Evolutionary conservation across 805 yeast genomes (phyloP), one percentile per base, ranked within the genome.

Genomic region (Helenozyma rhizophorensis): DNA sequence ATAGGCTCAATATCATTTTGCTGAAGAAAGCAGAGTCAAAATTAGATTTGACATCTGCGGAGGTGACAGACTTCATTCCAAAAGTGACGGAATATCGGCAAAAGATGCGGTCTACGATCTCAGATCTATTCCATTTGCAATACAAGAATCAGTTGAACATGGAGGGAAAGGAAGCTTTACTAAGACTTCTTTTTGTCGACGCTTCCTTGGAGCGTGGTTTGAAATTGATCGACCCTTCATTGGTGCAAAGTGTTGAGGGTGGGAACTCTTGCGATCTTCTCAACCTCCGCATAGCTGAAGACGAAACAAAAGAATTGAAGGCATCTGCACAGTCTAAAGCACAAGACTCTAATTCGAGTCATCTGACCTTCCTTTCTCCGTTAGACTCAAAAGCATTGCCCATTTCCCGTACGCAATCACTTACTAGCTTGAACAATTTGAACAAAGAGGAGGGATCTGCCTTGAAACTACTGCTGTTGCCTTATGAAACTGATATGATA

Each of bases 131-230:
- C 49, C 68, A 70, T 30, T 67, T 80, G 37, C 78, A 83, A 48
- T 64, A 70, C 30, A 62, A 70, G 22, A 71, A 70, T 24, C 70
- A 73, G 40, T 63, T 86, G 41, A 77, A 73, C 15, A 40, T 76
- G 9, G 79, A 80, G 44, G 94, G 88, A 22, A 83, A 84, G 53
- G 95, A 87, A 52, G 71, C 83, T 13, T 60, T 86, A 25, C 64
- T 87, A 21, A 65, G 89, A 42, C 68, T 85, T 37, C 69, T 81
- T 28, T 75, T 81, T 36, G 64, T 86, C 45, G 88, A 83, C 48
- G 75, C 82, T 12, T 79, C 86, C 8, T 64, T 87, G 34, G 74
- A 73, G 26, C 80, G 80, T 48, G 77, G 76, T 1, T 39, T 73
- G 16, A 63, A 64, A 36, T 52, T 65, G 37, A 58, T 66, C 28